phyloP scores from a whole-genome alignment of 176 grass and related monocot genomes.

The Juncus effusus region DNA sequence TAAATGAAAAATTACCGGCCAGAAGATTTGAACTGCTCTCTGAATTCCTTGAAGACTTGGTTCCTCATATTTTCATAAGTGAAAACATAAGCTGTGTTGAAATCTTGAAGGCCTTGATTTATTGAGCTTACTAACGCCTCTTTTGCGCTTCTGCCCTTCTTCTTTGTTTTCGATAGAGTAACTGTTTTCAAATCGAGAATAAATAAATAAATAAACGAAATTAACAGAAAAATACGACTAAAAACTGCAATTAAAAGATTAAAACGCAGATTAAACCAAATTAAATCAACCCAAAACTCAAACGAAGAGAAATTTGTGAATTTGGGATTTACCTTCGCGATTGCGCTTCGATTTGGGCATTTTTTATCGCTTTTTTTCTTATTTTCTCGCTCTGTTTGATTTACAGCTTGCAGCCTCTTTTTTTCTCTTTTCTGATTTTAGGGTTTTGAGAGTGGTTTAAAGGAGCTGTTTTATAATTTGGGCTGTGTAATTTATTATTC shows the following conservation, averaged over 20 bases:
- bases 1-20: constrained; percentile 47
- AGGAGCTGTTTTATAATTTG: constrained; percentile 1
- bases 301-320: background rate
- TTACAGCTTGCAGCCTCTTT: background rate
- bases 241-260: background rate
- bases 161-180: constrained; percentile 74
- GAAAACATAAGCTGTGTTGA: constrained; percentile 67
- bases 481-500: background rate
- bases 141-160: constrained; percentile 71
- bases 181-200: constrained; percentile 30
- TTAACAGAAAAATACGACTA: background rate
- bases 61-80: constrained; percentile 91
- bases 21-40: constrained; percentile 63
- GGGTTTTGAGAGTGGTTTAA: constrained; percentile 18
- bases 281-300: background rate
- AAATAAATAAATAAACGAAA: background rate
- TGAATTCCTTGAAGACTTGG: constrained; percentile 80
- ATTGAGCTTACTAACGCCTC: constrained; percentile 64
- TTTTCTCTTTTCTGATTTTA: background rate
- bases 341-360: constrained; percentile 79
- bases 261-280: background rate
- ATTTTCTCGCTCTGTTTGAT: background rate
- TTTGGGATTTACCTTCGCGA: constrained; percentile 33
- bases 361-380: background rate
- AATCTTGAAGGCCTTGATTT: constrained; percentile 47